Conservation (phyloP, 768 basidiomycete species). For the Rhodotorula babjevae region DNA sequence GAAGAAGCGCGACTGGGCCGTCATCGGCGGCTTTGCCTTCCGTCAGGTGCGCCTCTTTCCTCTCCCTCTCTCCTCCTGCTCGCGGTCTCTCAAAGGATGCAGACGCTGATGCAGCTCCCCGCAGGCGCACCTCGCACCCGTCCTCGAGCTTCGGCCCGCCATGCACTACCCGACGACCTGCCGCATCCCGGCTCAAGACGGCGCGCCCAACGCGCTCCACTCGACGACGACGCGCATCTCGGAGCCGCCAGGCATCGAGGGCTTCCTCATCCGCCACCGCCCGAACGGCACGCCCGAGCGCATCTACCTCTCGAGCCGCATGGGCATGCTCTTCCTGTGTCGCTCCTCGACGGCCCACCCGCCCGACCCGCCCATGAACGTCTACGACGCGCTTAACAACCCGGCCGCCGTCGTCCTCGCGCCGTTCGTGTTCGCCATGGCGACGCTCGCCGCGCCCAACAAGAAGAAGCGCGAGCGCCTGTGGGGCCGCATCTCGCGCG, state of each 20-base stretch:
- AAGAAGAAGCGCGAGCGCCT: conserved; percentile 11
- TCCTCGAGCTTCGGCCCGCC: conserved; percentile 67
- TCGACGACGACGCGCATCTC: conserved; percentile 55
- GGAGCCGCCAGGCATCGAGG: conserved; percentile 80
- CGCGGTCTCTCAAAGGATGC: too few relatives aligned
- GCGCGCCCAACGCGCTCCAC: conserved; percentile 23
- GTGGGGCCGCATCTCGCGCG: background rate
- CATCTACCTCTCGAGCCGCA: conserved; percentile 67
- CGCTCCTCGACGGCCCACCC: conserved; percentile 57
- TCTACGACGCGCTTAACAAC: conserved; percentile 44
- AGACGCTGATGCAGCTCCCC: background rate
- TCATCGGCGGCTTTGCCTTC: conserved; percentile 17
- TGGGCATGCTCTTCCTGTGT: conserved; percentile 66
- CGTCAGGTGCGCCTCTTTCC: conserved; percentile 14
- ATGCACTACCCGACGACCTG: conserved; percentile 59
- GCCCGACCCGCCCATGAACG: conserved; percentile 56
- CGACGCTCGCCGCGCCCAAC: conserved; percentile 18
- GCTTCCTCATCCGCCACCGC: conserved; percentile 65
- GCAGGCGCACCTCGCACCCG: conserved; percentile 20
- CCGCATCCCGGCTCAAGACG: conserved; percentile 36
- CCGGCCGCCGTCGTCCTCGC: conserved; percentile 33
- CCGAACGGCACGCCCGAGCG: conserved; percentile 54
- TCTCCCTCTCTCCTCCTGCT: too few relatives aligned
- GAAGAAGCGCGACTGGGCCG: conserved; percentile 51
- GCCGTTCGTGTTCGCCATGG: conserved; percentile 24